Percentiles rank a stretch among this genome's conserved stretches.
Conservation (phyloP, 805 yeast species). For the Saccharomyces eubayanus region DNA sequence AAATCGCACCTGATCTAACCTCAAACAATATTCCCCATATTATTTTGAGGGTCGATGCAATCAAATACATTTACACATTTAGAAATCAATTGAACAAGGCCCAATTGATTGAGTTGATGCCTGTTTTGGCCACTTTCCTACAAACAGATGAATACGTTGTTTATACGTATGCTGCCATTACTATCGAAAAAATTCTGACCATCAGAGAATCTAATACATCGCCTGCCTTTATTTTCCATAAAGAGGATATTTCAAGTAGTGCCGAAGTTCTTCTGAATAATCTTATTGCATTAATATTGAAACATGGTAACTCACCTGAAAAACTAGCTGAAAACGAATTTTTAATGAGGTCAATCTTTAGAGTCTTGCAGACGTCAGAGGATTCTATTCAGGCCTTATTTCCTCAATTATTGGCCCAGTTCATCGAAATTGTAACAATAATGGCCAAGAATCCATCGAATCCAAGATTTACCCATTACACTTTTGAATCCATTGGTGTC, state of each 20-base stretch:
- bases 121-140: constrained; percentile 66
- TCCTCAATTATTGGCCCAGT: constrained; percentile 47
- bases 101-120: constrained; percentile 72
- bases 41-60: constrained; percentile 83
- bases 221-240: constrained; percentile 54
- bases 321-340: constrained; percentile 93
- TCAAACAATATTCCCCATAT: constrained; percentile 47
- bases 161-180: constrained; percentile 87
- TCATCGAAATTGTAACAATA: constrained; percentile 57
- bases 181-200: constrained; percentile 80
- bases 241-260: constrained; percentile 60
- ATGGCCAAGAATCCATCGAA: constrained; percentile 89
- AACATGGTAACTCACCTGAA: constrained; percentile 62
- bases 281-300: constrained; percentile 58
- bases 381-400: constrained; percentile 46
- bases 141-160: constrained; percentile 65
- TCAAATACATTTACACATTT: constrained; percentile 80
- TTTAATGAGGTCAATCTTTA: constrained; percentile 79
- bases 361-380: constrained; percentile 67
- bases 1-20: constrained; percentile 79
- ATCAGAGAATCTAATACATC: constrained; percentile 51
- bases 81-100: constrained; percentile 87
- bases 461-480: constrained; percentile 85
- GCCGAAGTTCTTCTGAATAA: constrained; percentile 53
- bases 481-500: constrained; percentile 81